Percentiles rank a stretch among this genome's conserved stretches.
phyloP scores from a whole-genome alignment of 768 basidiomycete genomes.

The Sporobolomyces pararoseus region DNA sequence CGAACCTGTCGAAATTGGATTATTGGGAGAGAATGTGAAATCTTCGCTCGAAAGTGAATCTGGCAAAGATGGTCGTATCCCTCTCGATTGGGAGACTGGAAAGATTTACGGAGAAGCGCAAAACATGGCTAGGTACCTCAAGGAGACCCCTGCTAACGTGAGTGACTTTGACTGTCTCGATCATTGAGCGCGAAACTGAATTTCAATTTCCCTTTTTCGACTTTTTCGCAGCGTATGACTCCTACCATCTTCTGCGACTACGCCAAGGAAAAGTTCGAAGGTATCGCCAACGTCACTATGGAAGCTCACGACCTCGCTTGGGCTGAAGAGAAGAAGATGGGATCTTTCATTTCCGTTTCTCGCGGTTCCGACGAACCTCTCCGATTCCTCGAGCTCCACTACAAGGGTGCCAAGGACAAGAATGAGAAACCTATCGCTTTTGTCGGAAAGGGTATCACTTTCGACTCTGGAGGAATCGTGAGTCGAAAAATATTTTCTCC shows the following conservation, averaged over 20 bases:
- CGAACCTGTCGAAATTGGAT: conserved; percentile 62
- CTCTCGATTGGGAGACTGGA: conserved; percentile 63
- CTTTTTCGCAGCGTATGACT: conserved; percentile 59
- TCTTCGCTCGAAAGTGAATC: conserved; percentile 53
- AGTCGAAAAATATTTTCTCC: not conserved
- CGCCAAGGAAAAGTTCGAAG: conserved; percentile 63
- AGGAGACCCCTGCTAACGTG: conserved; percentile 74
- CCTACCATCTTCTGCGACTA: conserved; percentile 75
- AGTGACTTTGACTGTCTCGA: not conserved
- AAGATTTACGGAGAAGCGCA: conserved; percentile 60
- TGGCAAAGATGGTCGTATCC: conserved; percentile 53
- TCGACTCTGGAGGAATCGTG: conserved; percentile 62
- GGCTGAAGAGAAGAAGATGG: conserved; percentile 82
- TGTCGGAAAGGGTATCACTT: conserved; percentile 83
- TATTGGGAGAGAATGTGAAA: conserved; percentile 15
- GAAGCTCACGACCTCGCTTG: conserved; percentile 72
- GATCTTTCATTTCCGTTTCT: conserved; percentile 80
- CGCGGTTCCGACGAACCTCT: conserved; percentile 71
- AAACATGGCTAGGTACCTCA: conserved; percentile 56
- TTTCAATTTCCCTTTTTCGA: not conserved
- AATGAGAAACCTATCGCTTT: conserved; percentile 43
- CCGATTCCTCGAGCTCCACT: conserved; percentile 82
- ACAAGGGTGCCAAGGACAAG: conserved; percentile 66
- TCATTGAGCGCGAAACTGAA: not conserved
- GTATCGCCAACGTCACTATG: conserved; percentile 65